phyloP scores from a whole-genome alignment of 2,329 filamentous ascomycete genomes.

The Colletotrichum abscissum region DNA sequence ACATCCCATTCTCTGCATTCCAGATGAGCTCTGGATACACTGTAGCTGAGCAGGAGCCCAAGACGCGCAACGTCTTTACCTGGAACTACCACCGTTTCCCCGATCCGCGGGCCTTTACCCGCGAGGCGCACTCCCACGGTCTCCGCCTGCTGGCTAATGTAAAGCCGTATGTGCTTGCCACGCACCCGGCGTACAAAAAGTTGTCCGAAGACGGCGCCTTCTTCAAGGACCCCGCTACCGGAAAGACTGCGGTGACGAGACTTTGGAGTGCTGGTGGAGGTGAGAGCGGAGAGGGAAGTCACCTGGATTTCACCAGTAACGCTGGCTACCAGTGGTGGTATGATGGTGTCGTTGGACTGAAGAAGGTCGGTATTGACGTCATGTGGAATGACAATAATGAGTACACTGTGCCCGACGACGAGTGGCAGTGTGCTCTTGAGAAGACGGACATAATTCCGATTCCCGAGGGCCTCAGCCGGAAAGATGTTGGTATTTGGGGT shows the following conservation, averaged over 20 bases:
- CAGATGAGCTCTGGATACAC: slow-evolving; percentile 82
- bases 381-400: slow-evolving; percentile 88
- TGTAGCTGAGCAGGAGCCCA: slow-evolving; percentile 73
- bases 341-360: slow-evolving; percentile 71
- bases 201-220: slow-evolving; percentile 69
- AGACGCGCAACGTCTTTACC: slow-evolving; percentile 76
- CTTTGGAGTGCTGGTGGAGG: slow-evolving; percentile 80
- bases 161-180: slow-evolving; percentile 77
- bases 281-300: slow-evolving; percentile 75
- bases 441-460: slow-evolving; percentile 46
- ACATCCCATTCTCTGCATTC: slow-evolving; percentile 77
- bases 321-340: slow-evolving; percentile 79
- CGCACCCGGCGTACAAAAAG: slow-evolving; percentile 73
- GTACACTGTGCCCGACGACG: slow-evolving; percentile 74
- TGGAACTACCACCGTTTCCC: slow-evolving; percentile 80
- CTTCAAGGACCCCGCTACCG: slow-evolving; percentile 69
- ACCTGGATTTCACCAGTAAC: slow-evolving; percentile 78
- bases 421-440: slow-evolving; percentile 72
- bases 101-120: slow-evolving; percentile 72
- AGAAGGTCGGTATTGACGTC: slow-evolving; percentile 73
- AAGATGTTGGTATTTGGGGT: slow-evolving; percentile 75
- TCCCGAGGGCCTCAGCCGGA: slow-evolving; percentile 50
- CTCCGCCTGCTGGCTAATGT: slow-evolving; percentile 78
- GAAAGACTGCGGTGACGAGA: slow-evolving; percentile 65
- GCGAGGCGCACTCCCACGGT: slow-evolving; percentile 70